A percentile compares a stretch with the other conserved stretches of the same genome.
Evolutionary conservation across 495 filamentous ascomycete genomes (phyloP).

Genomic region (Daldinia bambusicola): DNA sequence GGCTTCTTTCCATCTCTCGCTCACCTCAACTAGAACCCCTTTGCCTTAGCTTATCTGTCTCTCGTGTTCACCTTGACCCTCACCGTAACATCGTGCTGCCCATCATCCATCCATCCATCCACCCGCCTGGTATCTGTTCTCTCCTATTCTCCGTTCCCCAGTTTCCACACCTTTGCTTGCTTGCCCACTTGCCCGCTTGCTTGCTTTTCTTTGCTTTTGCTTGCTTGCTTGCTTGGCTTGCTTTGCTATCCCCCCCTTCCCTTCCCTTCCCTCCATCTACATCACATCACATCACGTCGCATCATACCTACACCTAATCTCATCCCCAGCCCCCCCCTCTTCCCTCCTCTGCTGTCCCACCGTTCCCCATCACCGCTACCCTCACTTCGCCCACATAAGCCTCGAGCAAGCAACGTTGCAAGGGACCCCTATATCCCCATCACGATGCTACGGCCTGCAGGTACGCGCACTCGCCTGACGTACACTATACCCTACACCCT

Average conservation of each 20-base stretch:
- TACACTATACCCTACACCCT: too few relatives aligned
- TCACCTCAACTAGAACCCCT: neutral
- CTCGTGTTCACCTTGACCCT: neutral
- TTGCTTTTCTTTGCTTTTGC: too few relatives aligned
- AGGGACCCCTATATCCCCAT: neutral
- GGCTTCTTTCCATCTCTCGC: neutral
- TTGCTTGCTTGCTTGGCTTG: neutral
- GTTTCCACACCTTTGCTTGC: neutral
- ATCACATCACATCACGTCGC: too few relatives aligned
- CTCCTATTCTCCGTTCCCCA: neutral
- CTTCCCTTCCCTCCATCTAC: too few relatives aligned
- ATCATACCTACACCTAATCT: neutral
- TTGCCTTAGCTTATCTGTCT: neutral
- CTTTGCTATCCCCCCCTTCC: too few relatives aligned
- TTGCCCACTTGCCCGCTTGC: too few relatives aligned
- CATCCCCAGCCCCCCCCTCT: neutral
- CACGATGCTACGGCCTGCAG: neutral
- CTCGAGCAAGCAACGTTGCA: slow-evolving; percentile 18
- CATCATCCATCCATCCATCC: neutral
- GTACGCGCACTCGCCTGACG: neutral
- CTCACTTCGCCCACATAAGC: neutral
- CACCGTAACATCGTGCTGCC: neutral
- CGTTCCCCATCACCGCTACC: neutral
- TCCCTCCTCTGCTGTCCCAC: too few relatives aligned
- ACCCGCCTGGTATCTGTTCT: neutral